These are phyloP conservation scores for Penicillium italicum DNA, from an alignment of 2,329 filamentous ascomycete species.

Conservation along the genomic window DNA sequence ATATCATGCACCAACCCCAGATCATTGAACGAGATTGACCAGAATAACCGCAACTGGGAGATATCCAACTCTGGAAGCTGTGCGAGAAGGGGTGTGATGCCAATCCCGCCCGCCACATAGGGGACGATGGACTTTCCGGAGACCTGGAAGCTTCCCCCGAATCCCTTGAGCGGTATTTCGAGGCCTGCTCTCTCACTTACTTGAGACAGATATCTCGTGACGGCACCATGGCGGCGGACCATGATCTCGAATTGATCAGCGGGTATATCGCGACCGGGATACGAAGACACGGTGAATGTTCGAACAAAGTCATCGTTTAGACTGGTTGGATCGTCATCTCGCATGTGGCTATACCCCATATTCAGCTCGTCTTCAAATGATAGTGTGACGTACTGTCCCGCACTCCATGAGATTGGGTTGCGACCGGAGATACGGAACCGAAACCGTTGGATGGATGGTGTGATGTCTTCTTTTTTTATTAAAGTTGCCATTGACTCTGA, in stretches of 20 bases:
- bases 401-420: conserved; percentile 50
- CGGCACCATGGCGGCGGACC: conserved; percentile 28
- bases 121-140: conserved; percentile 41
- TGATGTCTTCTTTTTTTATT: conserved; percentile 56
- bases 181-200: conserved; percentile 53
- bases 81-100: conserved; percentile 67
- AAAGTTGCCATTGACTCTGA: conserved; percentile 52
- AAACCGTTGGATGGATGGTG: conserved; percentile 66
- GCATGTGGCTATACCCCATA: conserved; percentile 77
- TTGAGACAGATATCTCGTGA: conserved; percentile 62
- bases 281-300: conserved; percentile 75
- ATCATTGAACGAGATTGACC: conserved; percentile 62
- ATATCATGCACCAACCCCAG: conserved; percentile 59
- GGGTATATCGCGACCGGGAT: conserved; percentile 41
- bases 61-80: conserved; percentile 54
- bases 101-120: conserved; percentile 76
- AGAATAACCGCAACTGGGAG: conserved; percentile 57
- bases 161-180: conserved; percentile 66
- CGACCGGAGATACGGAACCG: conserved; percentile 50
- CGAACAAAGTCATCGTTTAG: conserved; percentile 81
- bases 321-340: conserved; percentile 71
- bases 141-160: conserved; percentile 63
- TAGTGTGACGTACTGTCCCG: conserved; percentile 75
- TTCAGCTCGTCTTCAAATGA: conserved; percentile 62
- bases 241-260: conserved; percentile 31